Base-by-base conservation (phyloP, 345 rosid genomes). In the Tarenaya hassleriana region DNA sequence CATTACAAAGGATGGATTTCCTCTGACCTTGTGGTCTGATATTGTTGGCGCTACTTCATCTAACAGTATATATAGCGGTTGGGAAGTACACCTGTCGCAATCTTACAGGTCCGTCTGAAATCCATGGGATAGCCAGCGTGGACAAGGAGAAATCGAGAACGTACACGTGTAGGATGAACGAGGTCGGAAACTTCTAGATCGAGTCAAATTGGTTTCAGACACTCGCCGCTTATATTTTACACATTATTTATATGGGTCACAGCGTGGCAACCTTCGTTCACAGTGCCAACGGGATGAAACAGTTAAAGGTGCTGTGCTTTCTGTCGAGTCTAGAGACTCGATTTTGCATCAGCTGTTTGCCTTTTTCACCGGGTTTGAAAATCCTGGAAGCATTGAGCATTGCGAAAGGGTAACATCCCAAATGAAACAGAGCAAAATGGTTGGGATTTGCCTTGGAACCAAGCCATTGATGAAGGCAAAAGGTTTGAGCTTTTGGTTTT, bases 111-210 rank as follows among this genome's bases (percentile, higher is more conserved):
- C n/a, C n/a, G n/a, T n/a, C n/a, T n/a, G n/a, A n/a, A n/a, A n/a
- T n/a, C n/a, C n/a, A n/a, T n/a, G n/a, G 8, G 86, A 88, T 82
- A 48, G 70, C 60, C 62, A 71, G 52, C 73, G 64, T 77, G 78
- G 51, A 4, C 7, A 5, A 3, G 16, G 67, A 67, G 4, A 6
- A 1, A 71, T 82, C 73, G 9, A 5, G 61, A 57, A 13, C 66
- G 51, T 58, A 61, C 95, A 78, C 84, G 78, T 82, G 82, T 73
- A 39, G 3, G 0, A 9, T 1, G 2, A 65, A 64, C 77, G 15
- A 42, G 21, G 29, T 24, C 5, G 29, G 29, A 24, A 24, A 24
- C 29, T 24, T 24, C 29, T 24, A 5, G 29, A 24, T 24, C 2
- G 29, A 24, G 5, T 21, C 16, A 32, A 8, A 16, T 61, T 47